Evolutionary conservation across 345 rosid genomes (phyloP).

Genomic region (Psidium guajava): DNA sequence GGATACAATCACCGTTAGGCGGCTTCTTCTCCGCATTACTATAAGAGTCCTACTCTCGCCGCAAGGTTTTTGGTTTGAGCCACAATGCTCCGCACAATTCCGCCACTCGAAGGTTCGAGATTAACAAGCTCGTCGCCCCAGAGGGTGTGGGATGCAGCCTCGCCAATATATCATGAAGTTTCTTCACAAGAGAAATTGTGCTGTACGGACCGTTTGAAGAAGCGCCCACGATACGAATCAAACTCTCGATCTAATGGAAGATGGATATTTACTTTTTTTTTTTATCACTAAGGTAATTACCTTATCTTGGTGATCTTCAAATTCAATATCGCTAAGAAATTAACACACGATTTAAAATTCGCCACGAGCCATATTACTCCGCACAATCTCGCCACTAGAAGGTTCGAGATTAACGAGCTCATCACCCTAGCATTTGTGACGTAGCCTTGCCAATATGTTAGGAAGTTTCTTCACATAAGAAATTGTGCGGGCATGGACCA

Average conservation of each 20-base stretch:
- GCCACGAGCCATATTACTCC: not conserved
- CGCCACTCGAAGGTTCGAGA: not conserved
- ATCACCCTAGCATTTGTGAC: not conserved
- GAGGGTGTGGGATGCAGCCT: not conserved
- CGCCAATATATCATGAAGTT: not conserved
- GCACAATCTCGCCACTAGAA: not conserved
- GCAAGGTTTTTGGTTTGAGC: not conserved
- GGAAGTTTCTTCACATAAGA: not conserved
- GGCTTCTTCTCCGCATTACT: not conserved
- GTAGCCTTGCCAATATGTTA: not conserved
- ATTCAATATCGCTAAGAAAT: not conserved
- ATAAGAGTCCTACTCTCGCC: not conserved
- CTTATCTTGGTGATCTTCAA: not conserved
- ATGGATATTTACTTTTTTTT: not conserved
- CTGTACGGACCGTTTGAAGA: too few species aligned
- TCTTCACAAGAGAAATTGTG: not conserved
- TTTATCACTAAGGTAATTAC: not conserved
- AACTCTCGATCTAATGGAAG: not conserved
- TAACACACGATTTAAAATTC: not conserved
- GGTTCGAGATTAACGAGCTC: not conserved
- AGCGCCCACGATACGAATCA: not conserved
- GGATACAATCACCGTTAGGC: not conserved
- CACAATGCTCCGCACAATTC: not conserved
- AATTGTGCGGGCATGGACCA: not conserved
- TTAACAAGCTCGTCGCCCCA: not conserved